Conservation (phyloP, 225 moss, liverwort and hornwort genomes). For the Neckera pumila region DNA sequence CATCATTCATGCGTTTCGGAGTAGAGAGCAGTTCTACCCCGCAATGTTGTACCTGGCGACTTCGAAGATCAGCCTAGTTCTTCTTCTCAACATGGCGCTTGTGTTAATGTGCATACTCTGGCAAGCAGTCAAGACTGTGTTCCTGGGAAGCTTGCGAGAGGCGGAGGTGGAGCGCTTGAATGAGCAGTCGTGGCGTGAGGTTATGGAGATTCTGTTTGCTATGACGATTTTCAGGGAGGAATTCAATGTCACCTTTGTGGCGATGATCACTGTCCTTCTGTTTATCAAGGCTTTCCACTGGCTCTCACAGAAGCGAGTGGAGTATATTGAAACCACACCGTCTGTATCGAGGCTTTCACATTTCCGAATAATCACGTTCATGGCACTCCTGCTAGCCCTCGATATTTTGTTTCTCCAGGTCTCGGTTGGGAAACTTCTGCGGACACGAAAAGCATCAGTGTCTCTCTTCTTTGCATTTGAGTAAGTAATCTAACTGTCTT, state of each 20-base stretch:
- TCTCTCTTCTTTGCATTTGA: constrained; percentile 98
- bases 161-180: constrained; percentile 97
- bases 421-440: constrained; percentile 72
- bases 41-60: constrained; percentile 98
- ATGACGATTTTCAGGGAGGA: constrained; percentile 99
- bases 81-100: constrained; percentile 90
- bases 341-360: constrained; percentile 97
- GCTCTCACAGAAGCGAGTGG: constrained; percentile 98
- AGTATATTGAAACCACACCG: constrained; percentile 98
- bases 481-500: constrained; percentile 34
- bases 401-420: constrained; percentile 84
- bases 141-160: constrained; percentile 81
- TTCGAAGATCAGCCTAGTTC: constrained; percentile 89
- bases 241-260: constrained; percentile 89
- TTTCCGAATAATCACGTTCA: constrained; percentile 90
- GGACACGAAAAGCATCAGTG: constrained; percentile 68
- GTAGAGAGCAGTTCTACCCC: constrained; percentile 95
- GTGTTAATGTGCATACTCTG: constrained; percentile 90
- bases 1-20: constrained; percentile 82
- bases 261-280: constrained; percentile 82
- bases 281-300: constrained; percentile 99
- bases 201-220: constrained; percentile 99
- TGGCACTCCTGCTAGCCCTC: constrained; percentile 80
- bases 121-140: constrained; percentile 92
- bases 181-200: constrained; percentile 98